phyloP scores from a whole-genome alignment of 1,139 yeast genomes.

The Yamadazyma trypodendri region DNA sequence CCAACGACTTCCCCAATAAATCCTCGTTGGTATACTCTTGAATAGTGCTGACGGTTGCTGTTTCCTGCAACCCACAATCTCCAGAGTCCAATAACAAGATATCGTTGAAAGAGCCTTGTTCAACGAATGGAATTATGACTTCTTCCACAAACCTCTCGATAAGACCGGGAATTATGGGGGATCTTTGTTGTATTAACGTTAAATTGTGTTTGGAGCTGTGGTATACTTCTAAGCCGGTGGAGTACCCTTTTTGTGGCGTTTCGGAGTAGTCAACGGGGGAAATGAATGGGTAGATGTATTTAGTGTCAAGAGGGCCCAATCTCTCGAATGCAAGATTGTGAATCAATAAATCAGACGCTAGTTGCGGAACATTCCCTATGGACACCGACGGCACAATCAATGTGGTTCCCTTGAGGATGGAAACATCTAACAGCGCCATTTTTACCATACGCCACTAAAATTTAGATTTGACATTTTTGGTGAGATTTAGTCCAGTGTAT shows the following conservation, averaged over 20 bases:
- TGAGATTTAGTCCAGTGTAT: neutral
- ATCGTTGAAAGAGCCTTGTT: slow-evolving; percentile 35
- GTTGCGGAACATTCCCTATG: slow-evolving; percentile 87
- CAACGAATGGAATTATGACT: slow-evolving; percentile 52
- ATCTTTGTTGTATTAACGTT: slow-evolving; percentile 72
- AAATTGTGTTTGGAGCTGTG: slow-evolving; percentile 36
- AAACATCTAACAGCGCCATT: slow-evolving; percentile 4
- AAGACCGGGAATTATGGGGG: slow-evolving; percentile 77
- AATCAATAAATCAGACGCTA: slow-evolving; percentile 70
- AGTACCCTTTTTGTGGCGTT: slow-evolving; percentile 33
- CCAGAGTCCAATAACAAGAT: slow-evolving; percentile 68
- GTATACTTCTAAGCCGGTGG: slow-evolving; percentile 65
- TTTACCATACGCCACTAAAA: neutral
- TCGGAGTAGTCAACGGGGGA: slow-evolving; percentile 62
- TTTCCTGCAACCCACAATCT: slow-evolving; percentile 56
- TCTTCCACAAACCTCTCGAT: slow-evolving; percentile 47
- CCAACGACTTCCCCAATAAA: slow-evolving; percentile 31
- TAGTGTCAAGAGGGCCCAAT: slow-evolving; percentile 56
- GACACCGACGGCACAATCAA: slow-evolving; percentile 77
- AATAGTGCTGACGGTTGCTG: slow-evolving; percentile 22
- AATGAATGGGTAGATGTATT: slow-evolving; percentile 74
- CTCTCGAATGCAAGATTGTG: slow-evolving; percentile 56
- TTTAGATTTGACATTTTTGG: no score
- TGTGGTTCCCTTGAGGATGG: slow-evolving; percentile 17
- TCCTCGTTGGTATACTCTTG: slow-evolving; percentile 36